phyloP scores from a whole-genome alignment of 208 protist species.

The Phytomonas francai region DNA sequence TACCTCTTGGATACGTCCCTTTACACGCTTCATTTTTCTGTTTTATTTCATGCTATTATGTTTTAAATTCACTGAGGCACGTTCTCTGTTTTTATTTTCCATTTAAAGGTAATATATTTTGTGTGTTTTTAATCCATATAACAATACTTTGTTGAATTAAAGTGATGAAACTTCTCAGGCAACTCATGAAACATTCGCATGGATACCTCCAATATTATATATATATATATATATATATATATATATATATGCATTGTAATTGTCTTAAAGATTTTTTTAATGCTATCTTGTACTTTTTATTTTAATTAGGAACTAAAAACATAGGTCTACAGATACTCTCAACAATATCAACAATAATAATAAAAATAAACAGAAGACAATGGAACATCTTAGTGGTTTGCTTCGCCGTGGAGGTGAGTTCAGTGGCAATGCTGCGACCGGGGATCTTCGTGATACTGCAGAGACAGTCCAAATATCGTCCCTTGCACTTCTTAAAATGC shows the following conservation, averaged over 20 bases:
- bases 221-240: not conserved
- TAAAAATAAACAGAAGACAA: not conserved
- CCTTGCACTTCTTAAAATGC: slow-evolving; percentile 99
- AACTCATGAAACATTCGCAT: not conserved
- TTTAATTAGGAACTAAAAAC: not conserved
- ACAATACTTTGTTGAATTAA: not conserved
- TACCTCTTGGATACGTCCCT: not conserved
- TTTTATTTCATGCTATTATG: slow-evolving; percentile 4
- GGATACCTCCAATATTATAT: not conserved
- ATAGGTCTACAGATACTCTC: slow-evolving; percentile 4
- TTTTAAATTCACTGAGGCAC: slow-evolving; percentile 1
- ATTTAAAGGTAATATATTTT: not conserved
- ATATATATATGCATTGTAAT: not conserved
- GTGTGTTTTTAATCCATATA: not conserved
- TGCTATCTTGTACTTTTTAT: not conserved
- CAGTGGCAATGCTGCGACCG: slow-evolving; percentile 18
- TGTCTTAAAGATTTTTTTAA: not conserved
- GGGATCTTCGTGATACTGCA: slow-evolving; percentile 93
- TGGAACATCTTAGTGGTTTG: slow-evolving; percentile 8
- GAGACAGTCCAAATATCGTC: slow-evolving; percentile 99
- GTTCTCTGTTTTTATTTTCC: slow-evolving; percentile 4
- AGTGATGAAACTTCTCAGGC: not conserved
- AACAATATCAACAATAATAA: not conserved
- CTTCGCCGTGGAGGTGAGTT: slow-evolving; percentile 15
- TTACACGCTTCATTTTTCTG: slow-evolving; percentile 4